These are phyloP conservation scores for Clavispora asparagi DNA, from an alignment of 805 yeast species.

Conservation along the genomic window DNA sequence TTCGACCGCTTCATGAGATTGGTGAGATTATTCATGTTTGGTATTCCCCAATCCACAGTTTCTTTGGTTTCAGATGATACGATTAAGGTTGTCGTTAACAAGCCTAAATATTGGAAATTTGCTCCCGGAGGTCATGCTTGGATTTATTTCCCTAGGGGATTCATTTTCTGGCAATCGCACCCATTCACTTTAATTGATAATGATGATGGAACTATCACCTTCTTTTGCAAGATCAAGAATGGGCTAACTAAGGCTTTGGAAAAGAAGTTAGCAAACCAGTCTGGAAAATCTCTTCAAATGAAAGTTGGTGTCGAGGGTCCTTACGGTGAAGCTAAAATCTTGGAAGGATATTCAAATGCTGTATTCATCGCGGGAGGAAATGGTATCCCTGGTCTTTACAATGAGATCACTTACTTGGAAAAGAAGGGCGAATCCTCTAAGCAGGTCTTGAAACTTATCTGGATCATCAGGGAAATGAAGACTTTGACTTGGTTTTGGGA, in stretches of 20 bases:
- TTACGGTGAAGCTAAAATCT: slow-evolving; percentile 52
- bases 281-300: slow-evolving; percentile 22
- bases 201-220: slow-evolving; percentile 16
- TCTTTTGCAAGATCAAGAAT: slow-evolving; percentile 32
- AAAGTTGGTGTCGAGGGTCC: slow-evolving; percentile 58
- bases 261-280: slow-evolving; percentile 20
- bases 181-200: slow-evolving; percentile 39
- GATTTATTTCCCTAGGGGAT: slow-evolving; percentile 49
- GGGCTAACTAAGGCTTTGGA: slow-evolving; percentile 33
- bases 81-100: slow-evolving; percentile 41
- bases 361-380: slow-evolving; percentile 69
- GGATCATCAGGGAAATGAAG: slow-evolving; percentile 21
- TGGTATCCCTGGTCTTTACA: slow-evolving; percentile 58
- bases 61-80: slow-evolving; percentile 37
- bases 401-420: slow-evolving; percentile 32
- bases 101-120: slow-evolving; percentile 45
- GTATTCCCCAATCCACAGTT: slow-evolving; percentile 30
- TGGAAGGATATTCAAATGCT: slow-evolving; percentile 47
- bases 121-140: slow-evolving; percentile 56
- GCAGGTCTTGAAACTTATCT: slow-evolving; percentile 18
- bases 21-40: slow-evolving; percentile 25
- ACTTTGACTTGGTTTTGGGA: slow-evolving; percentile 22
- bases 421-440: slow-evolving; percentile 8
- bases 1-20: slow-evolving; percentile 36
- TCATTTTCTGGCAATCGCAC: slow-evolving; percentile 65